Evolutionary conservation across 345 rosid genomes (phyloP), one percentile per base, ranked within the genome.

Genomic region (Salix suchowensis): DNA sequence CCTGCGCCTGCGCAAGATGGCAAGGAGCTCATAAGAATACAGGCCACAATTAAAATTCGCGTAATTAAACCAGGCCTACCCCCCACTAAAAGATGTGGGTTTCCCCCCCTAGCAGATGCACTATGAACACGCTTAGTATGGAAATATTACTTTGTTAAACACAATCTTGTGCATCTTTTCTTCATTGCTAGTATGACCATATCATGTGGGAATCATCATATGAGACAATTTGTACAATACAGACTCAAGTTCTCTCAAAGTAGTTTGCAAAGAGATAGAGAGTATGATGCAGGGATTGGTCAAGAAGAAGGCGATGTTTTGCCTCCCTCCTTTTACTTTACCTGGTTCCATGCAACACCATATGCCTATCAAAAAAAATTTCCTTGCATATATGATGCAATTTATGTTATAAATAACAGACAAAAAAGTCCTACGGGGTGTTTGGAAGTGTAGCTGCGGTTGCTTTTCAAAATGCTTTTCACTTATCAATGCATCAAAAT

Each of bases 1-100:
- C 88, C 72, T 77, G 90, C 39, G 37, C 88, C 88, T 87, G 88
- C 74, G 88, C 74, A 75, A 77, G 36, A 80, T 74, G 60, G 70
- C 26, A 79, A 46, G 64, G 61, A 60, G 70, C 32, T 16, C 14
- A 28, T 71, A 36, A 68, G 72, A 58, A 60, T 68, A 32, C 64
- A 66, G 11, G 30, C 7, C 24, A 48, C 36, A 24, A 54, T 30
- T 8, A 48, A 19, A 32, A 48, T 58, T 21, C 62, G 3, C 6
- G 4, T 55, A 3, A 55, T 24, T 9, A 30, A 30, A 55, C 28
- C 28, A 55, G 28, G 28, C n/a, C 28, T n/a, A n/a, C 6, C 42
- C 8, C 42, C 42, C 42, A 6, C 42, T 34, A 5, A 34, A 34
- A 34, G 36, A 34, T 36, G 37, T 36, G 37, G 36, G 37, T 34